Percentiles rank a stretch among this genome's conserved stretches.
phyloP scores from a whole-genome alignment of 1,139 yeast species.

The Scheffersomyces insectosa region DNA sequence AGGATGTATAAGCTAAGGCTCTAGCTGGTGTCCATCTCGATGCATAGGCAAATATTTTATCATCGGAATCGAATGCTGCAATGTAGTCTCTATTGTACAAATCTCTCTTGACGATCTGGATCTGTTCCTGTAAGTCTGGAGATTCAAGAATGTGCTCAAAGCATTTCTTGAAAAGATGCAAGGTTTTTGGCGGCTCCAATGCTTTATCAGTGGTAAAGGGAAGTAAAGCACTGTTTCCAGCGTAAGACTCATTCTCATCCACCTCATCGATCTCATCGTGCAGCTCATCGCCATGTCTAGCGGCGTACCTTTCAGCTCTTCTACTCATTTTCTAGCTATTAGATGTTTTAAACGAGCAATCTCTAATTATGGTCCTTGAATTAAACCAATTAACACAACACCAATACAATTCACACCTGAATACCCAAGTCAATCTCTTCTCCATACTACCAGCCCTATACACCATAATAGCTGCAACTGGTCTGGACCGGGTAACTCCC shows the following conservation, averaged over 20 bases:
- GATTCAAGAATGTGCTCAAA: slow-evolving; percentile 49
- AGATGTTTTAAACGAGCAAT: no score
- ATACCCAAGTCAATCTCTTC: neutral
- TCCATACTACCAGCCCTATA: no score
- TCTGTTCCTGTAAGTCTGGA: slow-evolving; percentile 41
- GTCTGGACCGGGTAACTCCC: slow-evolving; percentile 7
- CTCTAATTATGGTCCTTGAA: no score
- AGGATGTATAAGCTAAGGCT: slow-evolving; percentile 69
- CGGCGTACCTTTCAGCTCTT: slow-evolving; percentile 18
- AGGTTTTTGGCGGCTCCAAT: slow-evolving; percentile 38
- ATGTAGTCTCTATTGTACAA: slow-evolving; percentile 69
- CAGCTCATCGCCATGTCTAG: neutral
- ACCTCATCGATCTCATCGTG: slow-evolving; percentile 1
- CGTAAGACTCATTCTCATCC: slow-evolving; percentile 6
- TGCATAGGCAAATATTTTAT: slow-evolving; percentile 73
- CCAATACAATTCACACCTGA: neutral
- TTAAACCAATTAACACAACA: neutral
- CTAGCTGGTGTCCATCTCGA: slow-evolving; percentile 87
- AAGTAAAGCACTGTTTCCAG: slow-evolving; percentile 20
- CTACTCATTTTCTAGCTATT: slow-evolving; percentile 16
- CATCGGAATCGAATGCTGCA: slow-evolving; percentile 64
- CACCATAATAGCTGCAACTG: neutral
- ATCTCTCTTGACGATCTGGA: slow-evolving; percentile 71
- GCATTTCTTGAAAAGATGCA: slow-evolving; percentile 50
- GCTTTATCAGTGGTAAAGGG: slow-evolving; percentile 34